phyloP scores from a whole-genome alignment of 495 filamentous ascomycete genomes.

The Amniculicola lignicola region DNA sequence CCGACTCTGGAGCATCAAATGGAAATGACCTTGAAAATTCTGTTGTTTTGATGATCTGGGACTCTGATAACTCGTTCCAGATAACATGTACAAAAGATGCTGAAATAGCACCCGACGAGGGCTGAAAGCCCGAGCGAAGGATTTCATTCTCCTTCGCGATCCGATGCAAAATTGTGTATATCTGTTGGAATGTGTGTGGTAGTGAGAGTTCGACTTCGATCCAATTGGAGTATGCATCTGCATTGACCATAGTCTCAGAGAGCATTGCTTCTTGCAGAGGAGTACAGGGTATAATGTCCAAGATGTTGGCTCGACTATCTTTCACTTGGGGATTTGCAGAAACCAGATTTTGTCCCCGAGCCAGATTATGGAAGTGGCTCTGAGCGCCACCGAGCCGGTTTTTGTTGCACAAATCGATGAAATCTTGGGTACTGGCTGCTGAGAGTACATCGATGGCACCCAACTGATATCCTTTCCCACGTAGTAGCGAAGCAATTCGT shows the following conservation, averaged over 20 bases:
- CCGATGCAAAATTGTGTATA: conserved; percentile 48
- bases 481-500: conserved; percentile 58
- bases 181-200: conserved; percentile 13
- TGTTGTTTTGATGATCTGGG: conserved; percentile 45
- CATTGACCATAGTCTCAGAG: conserved; percentile 56
- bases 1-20: conserved; percentile 40
- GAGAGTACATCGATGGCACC: conserved; percentile 57
- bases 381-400: background rate
- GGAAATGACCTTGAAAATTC: conserved; percentile 36
- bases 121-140: conserved; percentile 66
- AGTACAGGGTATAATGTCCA: conserved; percentile 59
- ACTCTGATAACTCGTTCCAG: conserved; percentile 50
- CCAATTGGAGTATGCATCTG: conserved; percentile 69
- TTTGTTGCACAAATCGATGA: conserved; percentile 2
- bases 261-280: conserved; percentile 77
- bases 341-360: too few relatives aligned
- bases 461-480: conserved; percentile 50
- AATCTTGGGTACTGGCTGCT: conserved; percentile 26
- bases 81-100: conserved; percentile 59
- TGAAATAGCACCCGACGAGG: conserved; percentile 42
- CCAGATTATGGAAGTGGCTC: background rate
- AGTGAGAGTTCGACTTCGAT: conserved; percentile 50
- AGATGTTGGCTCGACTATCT: conserved; percentile 35
- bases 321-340: conserved; percentile 2
- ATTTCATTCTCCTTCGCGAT: conserved; percentile 59